These are phyloP conservation scores for Petrea volubilis DNA, from an alignment of 257 asterid genomes.

Conservation along the genomic window DNA sequence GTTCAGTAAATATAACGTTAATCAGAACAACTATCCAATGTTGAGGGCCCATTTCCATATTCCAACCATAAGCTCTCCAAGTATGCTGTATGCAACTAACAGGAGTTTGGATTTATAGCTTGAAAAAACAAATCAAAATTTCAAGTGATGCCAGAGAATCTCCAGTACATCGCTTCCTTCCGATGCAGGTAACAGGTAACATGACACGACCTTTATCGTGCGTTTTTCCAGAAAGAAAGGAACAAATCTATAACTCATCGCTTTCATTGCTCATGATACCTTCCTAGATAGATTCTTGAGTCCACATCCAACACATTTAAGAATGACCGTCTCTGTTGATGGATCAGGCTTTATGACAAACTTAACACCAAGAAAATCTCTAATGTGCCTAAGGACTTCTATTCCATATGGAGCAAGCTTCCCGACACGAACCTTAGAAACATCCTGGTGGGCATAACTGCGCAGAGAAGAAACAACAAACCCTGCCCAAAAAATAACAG, in stretches of 20 bases:
- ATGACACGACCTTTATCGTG: background rate
- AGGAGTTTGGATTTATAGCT: too few species aligned
- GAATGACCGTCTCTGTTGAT: constrained; percentile 69
- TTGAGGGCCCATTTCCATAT: too few species aligned
- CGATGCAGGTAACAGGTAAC: too few species aligned
- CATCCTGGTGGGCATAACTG: constrained; percentile 85
- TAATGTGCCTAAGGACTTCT: constrained; percentile 64
- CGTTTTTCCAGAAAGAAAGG: background rate
- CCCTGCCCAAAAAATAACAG: constrained; percentile 50
- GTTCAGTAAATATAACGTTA: too few species aligned
- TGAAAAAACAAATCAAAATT: too few species aligned
- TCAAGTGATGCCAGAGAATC: too few species aligned
- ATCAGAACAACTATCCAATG: too few species aligned
- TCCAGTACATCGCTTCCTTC: too few species aligned
- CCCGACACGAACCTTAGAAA: constrained; percentile 87
- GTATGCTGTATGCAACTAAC: too few species aligned
- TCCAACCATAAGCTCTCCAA: too few species aligned
- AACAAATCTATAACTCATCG: background rate
- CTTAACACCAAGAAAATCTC: constrained; percentile 73
- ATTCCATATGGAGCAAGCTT: constrained; percentile 79
- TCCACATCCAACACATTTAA: constrained; percentile 87
- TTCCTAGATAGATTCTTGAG: constrained; percentile 81
- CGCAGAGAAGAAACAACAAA: constrained; percentile 83
- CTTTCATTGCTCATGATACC: constrained; percentile 43
- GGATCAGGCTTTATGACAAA: constrained; percentile 82